Conservation (phyloP, 768 basidiomycete genomes). For the Coprinopsis sp. region DNA sequence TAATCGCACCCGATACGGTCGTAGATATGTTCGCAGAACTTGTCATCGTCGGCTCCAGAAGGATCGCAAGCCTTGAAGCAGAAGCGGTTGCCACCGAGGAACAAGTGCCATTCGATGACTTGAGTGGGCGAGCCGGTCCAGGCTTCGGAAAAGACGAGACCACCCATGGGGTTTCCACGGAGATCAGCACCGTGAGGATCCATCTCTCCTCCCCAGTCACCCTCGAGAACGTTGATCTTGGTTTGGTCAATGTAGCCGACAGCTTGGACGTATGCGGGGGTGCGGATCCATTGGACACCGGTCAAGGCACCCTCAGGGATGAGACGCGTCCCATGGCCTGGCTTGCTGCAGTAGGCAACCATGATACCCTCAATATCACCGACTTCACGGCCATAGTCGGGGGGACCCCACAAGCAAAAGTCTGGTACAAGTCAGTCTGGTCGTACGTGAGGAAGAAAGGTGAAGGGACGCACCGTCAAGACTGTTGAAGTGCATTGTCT, state of each 20-base stretch:
- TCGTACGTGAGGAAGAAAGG: background rate
- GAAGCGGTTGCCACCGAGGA: conserved; percentile 61
- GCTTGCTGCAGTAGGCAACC: conserved; percentile 68
- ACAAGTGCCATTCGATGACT: conserved; percentile 69
- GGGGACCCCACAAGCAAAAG: conserved; percentile 57
- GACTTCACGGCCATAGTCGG: conserved; percentile 40
- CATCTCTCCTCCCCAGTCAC: conserved; percentile 66
- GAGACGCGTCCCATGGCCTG: conserved; percentile 56
- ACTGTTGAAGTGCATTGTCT: conserved; percentile 50
- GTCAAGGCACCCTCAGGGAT: conserved; percentile 54
- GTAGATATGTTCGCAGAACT: conserved; percentile 64
- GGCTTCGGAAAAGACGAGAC: conserved; percentile 56
- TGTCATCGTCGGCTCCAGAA: conserved; percentile 36
- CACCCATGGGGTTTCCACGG: conserved; percentile 75
- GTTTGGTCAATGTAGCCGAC: conserved; percentile 57
- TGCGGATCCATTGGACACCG: conserved; percentile 53
- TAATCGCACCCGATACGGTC: conserved; percentile 71
- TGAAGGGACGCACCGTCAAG: conserved; percentile 28
- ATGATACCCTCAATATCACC: conserved; percentile 56
- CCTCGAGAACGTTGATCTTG: conserved; percentile 39
- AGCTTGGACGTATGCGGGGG: conserved; percentile 50
- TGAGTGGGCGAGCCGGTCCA: conserved; percentile 48
- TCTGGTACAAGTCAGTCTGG: conserved; percentile 22
- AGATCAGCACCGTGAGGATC: conserved; percentile 60
- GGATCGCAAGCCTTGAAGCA: conserved; percentile 75